Conservation (phyloP, 2,329 filamentous ascomycete genomes). For the Alternaria sp. region DNA sequence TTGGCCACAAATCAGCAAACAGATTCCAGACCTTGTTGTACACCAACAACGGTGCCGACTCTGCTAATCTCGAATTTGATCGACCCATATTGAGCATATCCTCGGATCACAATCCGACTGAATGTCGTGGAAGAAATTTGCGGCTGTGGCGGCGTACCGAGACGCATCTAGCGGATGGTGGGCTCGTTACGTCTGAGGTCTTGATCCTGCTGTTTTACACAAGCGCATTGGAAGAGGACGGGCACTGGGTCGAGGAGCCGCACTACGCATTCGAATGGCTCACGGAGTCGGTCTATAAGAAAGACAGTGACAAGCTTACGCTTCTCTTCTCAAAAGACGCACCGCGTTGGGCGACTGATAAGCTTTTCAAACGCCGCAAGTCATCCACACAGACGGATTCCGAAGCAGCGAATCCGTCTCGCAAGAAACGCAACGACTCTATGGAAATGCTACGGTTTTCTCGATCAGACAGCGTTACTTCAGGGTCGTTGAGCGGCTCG, state of each 20-base stretch:
- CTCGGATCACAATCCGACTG: constrained; percentile 35
- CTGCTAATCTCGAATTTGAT: constrained; percentile 37
- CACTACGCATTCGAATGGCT: constrained; percentile 43
- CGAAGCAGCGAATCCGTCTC: constrained; percentile 1
- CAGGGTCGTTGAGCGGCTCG: constrained; percentile 18
- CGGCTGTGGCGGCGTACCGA: constrained; percentile 37
- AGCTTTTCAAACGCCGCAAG: constrained; percentile 32
- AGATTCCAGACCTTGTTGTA: constrained; percentile 43
- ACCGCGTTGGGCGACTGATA: constrained; percentile 32
- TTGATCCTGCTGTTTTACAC: constrained; percentile 41
- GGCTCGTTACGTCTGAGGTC: constrained; percentile 22
- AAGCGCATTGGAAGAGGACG: constrained; percentile 34
- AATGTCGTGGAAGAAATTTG: constrained; percentile 40
- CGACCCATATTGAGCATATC: constrained; percentile 31
- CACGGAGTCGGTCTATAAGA: constrained; percentile 29
- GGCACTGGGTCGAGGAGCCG: constrained; percentile 45
- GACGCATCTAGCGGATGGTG: constrained; percentile 20
- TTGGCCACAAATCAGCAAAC: constrained; percentile 14
- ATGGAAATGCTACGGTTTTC: constrained; percentile 13
- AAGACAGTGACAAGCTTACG: constrained; percentile 29
- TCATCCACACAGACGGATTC: constrained; percentile 17
- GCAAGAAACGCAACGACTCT: constrained; percentile 15
- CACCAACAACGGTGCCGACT: constrained; percentile 39
- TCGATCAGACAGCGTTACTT: constrained; percentile 18
- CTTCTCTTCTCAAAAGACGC: constrained; percentile 41